Evolutionary conservation across 2,329 filamentous ascomycete genomes (phyloP).

Genomic region (Knufia fluminis): DNA sequence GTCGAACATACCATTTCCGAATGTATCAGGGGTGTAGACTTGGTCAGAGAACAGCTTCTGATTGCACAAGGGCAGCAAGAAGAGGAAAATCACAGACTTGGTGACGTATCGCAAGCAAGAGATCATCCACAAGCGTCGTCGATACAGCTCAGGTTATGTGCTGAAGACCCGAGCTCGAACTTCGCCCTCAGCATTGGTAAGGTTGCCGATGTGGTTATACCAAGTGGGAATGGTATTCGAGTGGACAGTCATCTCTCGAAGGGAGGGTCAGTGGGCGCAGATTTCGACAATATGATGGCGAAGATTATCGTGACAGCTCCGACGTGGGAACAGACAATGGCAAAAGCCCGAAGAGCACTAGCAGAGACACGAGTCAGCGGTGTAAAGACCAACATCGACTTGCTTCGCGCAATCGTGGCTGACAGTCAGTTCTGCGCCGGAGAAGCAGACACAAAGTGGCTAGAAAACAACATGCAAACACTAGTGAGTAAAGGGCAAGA

Average conservation of each 20-base stretch:
- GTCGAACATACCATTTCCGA: constrained; percentile 57
- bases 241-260: constrained; percentile 48
- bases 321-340: constrained; percentile 43
- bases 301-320: constrained; percentile 50
- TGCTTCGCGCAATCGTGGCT: constrained; percentile 46
- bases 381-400: constrained; percentile 48
- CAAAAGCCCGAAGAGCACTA: constrained; percentile 47
- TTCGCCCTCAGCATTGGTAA: constrained; percentile 54
- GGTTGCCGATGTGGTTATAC: constrained; percentile 45
- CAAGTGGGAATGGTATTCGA: constrained; percentile 48
- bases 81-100: constrained; percentile 31
- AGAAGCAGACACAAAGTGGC: constrained; percentile 48
- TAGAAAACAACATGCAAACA: constrained; percentile 40
- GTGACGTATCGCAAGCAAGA: constrained; percentile 24
- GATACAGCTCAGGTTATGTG: constrained; percentile 50
- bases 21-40: constrained; percentile 43
- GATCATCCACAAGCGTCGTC: constrained; percentile 35
- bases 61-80: constrained; percentile 42
- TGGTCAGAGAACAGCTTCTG: constrained; percentile 47
- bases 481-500: constrained; percentile 31
- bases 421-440: constrained; percentile 43
- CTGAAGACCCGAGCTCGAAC: constrained; percentile 44
- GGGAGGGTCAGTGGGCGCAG: constrained; percentile 40
- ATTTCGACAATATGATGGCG: constrained; percentile 52
- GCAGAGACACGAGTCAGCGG: constrained; percentile 48